These are phyloP conservation scores for Cyberlindnera japonica DNA, from an alignment of 805 yeast species.

Conservation along the genomic window DNA sequence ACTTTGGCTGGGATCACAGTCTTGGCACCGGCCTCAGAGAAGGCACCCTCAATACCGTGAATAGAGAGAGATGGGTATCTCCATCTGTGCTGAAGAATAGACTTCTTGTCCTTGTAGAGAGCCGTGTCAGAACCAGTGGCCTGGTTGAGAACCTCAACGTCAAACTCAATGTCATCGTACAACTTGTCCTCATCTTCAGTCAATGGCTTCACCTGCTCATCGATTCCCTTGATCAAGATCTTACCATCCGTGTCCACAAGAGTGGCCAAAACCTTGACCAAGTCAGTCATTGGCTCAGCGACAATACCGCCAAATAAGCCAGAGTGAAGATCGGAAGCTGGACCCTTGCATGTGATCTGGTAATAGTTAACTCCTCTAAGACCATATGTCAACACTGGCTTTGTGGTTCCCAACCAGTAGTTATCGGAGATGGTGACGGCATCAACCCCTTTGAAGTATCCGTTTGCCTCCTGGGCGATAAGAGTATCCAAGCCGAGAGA, in stretches of 20 bases:
- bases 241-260: constrained; percentile 81
- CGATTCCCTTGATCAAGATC: constrained; percentile 82
- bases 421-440: constrained; percentile 96
- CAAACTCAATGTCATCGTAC: constrained; percentile 84
- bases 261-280: constrained; percentile 69
- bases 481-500: constrained; percentile 85
- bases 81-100: constrained; percentile 97
- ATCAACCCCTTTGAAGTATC: constrained; percentile 83
- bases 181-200: constrained; percentile 74
- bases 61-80: constrained; percentile 93
- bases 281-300: constrained; percentile 96
- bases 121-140: constrained; percentile 89
- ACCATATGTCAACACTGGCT: constrained; percentile 97
- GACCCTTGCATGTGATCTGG: constrained; percentile 78
- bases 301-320: constrained; percentile 97
- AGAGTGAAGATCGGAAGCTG: constrained; percentile 95
- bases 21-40: constrained; percentile 92
- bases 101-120: constrained; percentile 70
- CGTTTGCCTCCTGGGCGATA: constrained; percentile 71
- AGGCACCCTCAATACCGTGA: constrained; percentile 98
- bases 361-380: constrained; percentile 96
- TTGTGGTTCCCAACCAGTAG: constrained; percentile 97
- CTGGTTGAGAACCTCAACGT: constrained; percentile 75
- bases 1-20: constrained; percentile 97
- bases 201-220: constrained; percentile 93